Evolutionary conservation across 1,284 basidiomycete species (phyloP).

Genomic region (Acaromyces ingoldii): DNA sequence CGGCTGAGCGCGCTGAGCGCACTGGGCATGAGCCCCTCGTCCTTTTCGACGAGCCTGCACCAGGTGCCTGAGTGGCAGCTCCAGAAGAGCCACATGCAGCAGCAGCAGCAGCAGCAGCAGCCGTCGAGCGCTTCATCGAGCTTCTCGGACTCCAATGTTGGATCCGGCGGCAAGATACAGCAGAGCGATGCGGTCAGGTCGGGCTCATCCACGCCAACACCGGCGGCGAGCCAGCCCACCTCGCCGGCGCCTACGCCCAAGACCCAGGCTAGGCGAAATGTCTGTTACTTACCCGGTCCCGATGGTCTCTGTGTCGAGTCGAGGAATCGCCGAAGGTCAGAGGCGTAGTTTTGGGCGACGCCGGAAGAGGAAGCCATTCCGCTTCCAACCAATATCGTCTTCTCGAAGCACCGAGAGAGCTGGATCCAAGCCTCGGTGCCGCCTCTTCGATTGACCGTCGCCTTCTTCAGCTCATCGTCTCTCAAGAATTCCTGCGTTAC

Average conservation of each 20-base stretch:
- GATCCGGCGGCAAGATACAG: not conserved
- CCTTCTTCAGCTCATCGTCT: too few species aligned
- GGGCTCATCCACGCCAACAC: too few species aligned
- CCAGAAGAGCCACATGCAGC: not conserved
- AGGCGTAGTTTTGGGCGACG: too few species aligned
- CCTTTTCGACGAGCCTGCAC: too few species aligned
- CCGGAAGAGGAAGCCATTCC: too few species aligned
- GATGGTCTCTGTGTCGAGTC: constrained; percentile 4
- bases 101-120: not conserved
- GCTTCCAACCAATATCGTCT: too few species aligned
- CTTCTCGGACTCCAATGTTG: not conserved
- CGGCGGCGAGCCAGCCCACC: not conserved
- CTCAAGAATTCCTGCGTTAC: too few species aligned
- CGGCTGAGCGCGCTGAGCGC: constrained; percentile 3
- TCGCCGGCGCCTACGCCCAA: not conserved
- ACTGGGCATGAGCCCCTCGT: not conserved
- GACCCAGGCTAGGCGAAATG: not conserved
- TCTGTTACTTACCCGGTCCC: constrained; percentile 1
- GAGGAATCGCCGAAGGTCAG: not conserved
- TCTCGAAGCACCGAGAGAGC: too few species aligned
- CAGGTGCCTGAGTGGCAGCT: not conserved
- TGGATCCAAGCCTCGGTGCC: too few species aligned
- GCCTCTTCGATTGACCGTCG: too few species aligned
- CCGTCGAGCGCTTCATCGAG: too few species aligned
- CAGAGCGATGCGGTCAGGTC: too few species aligned